Conservation (phyloP, 331 rosid genomes). For the Rhamnella rubrinervis region DNA sequence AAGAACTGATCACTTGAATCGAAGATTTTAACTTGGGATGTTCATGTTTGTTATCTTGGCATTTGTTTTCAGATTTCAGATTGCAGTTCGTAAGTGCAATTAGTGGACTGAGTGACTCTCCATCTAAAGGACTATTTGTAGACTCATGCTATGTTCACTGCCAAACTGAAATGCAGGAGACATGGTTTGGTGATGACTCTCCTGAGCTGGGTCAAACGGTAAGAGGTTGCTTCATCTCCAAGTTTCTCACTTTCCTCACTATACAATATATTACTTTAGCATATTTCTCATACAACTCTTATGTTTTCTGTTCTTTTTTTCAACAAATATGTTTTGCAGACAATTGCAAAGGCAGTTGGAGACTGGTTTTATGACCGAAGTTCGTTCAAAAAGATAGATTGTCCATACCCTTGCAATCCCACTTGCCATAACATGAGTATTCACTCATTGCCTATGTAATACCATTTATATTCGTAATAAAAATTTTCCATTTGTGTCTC, state of each 20-base stretch:
- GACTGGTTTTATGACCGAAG: constrained; percentile 80
- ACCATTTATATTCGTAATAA: constrained; percentile 18
- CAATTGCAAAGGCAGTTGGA: constrained; percentile 83
- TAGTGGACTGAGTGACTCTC: constrained; percentile 34
- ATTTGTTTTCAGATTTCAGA: constrained; percentile 61
- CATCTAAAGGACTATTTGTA: constrained; percentile 64
- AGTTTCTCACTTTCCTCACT: background rate
- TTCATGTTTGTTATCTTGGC: background rate
- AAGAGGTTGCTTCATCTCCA: constrained; percentile 22
- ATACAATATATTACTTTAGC: background rate
- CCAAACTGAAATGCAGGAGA: constrained; percentile 90
- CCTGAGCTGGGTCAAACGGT: constrained; percentile 61
- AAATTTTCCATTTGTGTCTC: constrained; percentile 2
- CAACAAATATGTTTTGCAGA: constrained; percentile 44
- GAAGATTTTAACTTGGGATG: background rate
- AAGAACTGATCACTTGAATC: background rate
- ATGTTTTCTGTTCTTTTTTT: constrained; percentile 3
- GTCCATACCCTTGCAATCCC: constrained; percentile 95
- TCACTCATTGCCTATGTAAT: constrained; percentile 37
- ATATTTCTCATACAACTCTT: background rate
- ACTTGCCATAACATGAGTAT: constrained; percentile 61
- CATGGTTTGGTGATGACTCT: constrained; percentile 72
- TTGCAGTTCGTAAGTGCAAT: constrained; percentile 60
- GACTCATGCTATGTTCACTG: constrained; percentile 93
- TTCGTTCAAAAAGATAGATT: constrained; percentile 67